Conservation (phyloP, 257 asterid genomes). For the Phtheirospermum japonicum region DNA sequence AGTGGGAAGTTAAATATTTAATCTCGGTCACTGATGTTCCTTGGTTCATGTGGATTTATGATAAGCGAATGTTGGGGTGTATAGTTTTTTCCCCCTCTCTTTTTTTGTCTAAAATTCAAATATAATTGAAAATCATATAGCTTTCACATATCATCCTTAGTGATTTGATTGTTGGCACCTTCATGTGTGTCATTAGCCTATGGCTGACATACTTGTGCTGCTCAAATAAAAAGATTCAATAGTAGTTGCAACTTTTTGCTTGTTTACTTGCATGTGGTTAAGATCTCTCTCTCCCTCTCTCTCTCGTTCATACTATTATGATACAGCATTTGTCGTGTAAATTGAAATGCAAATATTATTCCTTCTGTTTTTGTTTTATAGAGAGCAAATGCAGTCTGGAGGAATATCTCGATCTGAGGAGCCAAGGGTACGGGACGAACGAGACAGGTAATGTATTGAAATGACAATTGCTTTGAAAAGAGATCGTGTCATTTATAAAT, state of each 20-base stretch:
- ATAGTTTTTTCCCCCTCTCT: too few relatives aligned
- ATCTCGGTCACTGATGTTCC: too few relatives aligned
- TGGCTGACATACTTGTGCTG: conserved; percentile 4
- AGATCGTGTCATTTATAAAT: background rate
- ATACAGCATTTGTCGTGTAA: background rate
- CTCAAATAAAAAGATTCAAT: background rate
- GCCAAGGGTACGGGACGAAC: conserved; percentile 52
- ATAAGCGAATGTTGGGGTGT: too few relatives aligned
- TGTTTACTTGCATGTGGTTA: background rate
- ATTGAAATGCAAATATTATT: background rate
- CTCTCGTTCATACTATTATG: too few relatives aligned
- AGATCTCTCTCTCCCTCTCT: background rate
- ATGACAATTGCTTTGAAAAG: background rate
- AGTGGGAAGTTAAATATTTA: too few relatives aligned
- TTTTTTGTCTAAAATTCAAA: background rate
- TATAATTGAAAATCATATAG: background rate
- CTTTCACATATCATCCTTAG: background rate
- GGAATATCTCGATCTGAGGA: conserved; percentile 73
- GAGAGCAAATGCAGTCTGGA: conserved; percentile 62
- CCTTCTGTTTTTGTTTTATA: conserved; percentile 20
- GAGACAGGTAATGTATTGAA: conserved; percentile 42
- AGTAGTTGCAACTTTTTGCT: background rate
- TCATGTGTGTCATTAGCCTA: background rate
- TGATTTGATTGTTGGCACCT: background rate
- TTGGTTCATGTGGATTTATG: too few relatives aligned